Base-by-base conservation (phyloP, 1,139 yeast species). In the Candida neerlandica region DNA sequence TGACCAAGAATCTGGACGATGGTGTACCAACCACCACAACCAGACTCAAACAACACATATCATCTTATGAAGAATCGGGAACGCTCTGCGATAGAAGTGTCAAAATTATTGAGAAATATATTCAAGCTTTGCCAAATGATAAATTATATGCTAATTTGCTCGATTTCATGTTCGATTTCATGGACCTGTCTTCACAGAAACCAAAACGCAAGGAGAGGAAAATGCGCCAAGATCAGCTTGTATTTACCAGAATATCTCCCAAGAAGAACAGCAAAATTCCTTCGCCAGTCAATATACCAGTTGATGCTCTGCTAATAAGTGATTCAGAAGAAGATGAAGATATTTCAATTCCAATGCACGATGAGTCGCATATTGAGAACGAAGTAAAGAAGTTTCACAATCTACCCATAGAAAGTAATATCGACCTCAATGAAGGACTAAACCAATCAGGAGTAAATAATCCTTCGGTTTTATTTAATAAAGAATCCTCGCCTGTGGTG, bases 261-360 rank as follows among this genome's bases (percentile, higher is more conserved):
- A 45, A 42, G 27, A 46, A 45, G 34, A 45, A 40, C 41, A 41
- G 15, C 39, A 38, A 7, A 14, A 2, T 9, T n/a, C 10, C 12
- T 11, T 18, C 12, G 11, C 21, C 14, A 19, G 16, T 10, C 2
- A 18, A 16, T 16, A 12, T 7, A 16, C 5, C 38, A 4, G 38
- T 4, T 18, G 52, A 46, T 6, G 26, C 42, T 19, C 64, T 60
- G 2, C 51, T 57, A 1, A 56, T 68, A 10, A 65, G 70, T 37
- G 71, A 69, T 46, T 69, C 73, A 1, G 73, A 69, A 44, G 65
- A 57, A 3, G 72, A 69, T 40, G 63, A 55, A 10, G 32, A 69
- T 37, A 6, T 4, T 34, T 14, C 39, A 7, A 42, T 23, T 10
- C 27, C 34, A 4, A 15, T 14, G 3, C 39, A 15, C 3, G 44